These are phyloP conservation scores for Colletotrichum sublineola DNA, from an alignment of 2,329 filamentous ascomycete species.

Conservation along the genomic window DNA sequence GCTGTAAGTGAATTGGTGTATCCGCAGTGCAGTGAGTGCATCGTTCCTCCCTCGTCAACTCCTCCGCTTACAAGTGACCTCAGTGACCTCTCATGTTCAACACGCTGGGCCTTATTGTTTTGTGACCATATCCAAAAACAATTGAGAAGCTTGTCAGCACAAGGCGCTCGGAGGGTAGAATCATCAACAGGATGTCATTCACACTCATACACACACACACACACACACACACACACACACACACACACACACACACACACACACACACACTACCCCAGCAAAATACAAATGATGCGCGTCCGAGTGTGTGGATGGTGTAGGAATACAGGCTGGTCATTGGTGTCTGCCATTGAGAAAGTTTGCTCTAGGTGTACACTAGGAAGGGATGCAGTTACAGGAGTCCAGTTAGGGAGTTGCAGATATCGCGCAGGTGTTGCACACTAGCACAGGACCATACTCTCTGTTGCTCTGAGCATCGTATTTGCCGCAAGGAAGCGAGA, in stretches of 20 bases:
- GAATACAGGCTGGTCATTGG: not conserved
- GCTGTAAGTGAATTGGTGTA: constrained; percentile 4
- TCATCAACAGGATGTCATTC: constrained; percentile 24
- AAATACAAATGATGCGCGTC: not conserved
- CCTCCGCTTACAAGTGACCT: constrained; percentile 4
- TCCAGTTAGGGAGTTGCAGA: constrained; percentile 9
- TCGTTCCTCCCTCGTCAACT: constrained; percentile 8
- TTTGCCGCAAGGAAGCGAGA: constrained; percentile 14
- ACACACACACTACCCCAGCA: constrained; percentile 17
- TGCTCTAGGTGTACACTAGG: constrained; percentile 3
- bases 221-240: not conserved
- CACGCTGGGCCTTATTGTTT: constrained; percentile 9
- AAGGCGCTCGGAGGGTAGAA: constrained; percentile 16
- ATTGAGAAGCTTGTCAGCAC: constrained; percentile 14
- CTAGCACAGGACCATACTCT: not conserved
- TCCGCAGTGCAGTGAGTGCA: not conserved
- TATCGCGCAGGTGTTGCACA: not conserved
- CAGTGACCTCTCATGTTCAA: constrained; percentile 7
- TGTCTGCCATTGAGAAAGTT: constrained; percentile 14
- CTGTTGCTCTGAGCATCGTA: constrained; percentile 8
- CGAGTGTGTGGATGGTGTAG: not conserved
- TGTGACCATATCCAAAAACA: constrained; percentile 11
- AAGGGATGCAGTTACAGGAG: constrained; percentile 17
- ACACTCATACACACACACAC: constrained; percentile 5
- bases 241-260: not conserved